Evolutionary conservation across 441 rosid species (phyloP).

Genomic region (California macrophylla): DNA sequence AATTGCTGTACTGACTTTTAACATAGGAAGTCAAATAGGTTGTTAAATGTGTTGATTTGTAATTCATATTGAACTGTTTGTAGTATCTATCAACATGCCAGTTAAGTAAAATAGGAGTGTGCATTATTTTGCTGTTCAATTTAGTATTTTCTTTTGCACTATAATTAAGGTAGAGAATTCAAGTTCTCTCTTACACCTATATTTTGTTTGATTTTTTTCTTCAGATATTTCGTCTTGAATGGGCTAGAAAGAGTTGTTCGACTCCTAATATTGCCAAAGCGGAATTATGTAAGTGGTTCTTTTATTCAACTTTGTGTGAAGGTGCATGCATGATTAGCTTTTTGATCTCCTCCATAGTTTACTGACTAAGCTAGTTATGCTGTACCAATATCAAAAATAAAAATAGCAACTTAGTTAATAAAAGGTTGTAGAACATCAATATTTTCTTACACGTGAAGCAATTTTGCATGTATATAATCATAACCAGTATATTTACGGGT

Average conservation of each 20-base stretch:
- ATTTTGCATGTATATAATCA: slow-evolving; percentile 5
- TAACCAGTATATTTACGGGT: background rate
- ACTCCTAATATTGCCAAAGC: slow-evolving; percentile 67
- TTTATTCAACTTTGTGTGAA: background rate
- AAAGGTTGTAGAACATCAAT: background rate
- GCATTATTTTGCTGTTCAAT: background rate
- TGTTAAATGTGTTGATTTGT: background rate
- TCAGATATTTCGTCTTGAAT: slow-evolving; percentile 75
- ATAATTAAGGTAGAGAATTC: background rate
- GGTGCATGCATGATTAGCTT: background rate
- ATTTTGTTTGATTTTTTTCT: slow-evolving; percentile 13
- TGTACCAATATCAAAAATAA: background rate
- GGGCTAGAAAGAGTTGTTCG: slow-evolving; percentile 95
- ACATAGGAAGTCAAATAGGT: background rate
- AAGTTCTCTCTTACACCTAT: background rate
- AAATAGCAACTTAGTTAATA: background rate
- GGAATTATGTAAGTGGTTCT: slow-evolving; percentile 67
- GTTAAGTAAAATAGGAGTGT: background rate
- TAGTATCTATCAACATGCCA: background rate
- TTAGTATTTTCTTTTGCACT: background rate
- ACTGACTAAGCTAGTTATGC: background rate
- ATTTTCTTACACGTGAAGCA: slow-evolving; percentile 22
- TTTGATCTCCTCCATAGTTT: background rate
- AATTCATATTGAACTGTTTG: background rate
- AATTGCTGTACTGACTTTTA: slow-evolving; percentile 1